phyloP scores from a whole-genome alignment of 2,329 filamentous ascomycete genomes.

The Aspergillus sp. region DNA sequence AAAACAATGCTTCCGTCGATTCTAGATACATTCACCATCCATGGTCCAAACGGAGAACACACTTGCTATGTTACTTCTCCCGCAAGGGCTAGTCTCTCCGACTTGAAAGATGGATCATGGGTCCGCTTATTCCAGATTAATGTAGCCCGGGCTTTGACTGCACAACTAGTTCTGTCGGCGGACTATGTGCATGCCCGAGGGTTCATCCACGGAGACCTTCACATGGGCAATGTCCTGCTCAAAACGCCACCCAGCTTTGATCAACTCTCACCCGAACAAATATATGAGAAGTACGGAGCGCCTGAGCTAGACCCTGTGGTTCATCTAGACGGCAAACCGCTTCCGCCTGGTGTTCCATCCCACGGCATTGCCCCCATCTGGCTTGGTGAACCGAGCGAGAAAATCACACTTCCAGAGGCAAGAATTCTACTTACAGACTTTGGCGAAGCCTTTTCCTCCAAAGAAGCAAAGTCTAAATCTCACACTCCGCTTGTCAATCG shows the following conservation, averaged over 20 bases:
- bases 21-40: conserved; percentile 24
- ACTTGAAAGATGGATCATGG: conserved; percentile 23
- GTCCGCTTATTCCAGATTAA: conserved; percentile 27
- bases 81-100: conserved; percentile 24
- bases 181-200: conserved; percentile 23
- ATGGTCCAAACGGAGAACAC: conserved; percentile 29
- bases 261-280: conserved; percentile 19
- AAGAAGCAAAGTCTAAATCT: too few relatives aligned
- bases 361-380: conserved; percentile 36
- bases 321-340: conserved; percentile 25
- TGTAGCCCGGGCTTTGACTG: conserved; percentile 27
- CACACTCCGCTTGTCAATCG: too few relatives aligned
- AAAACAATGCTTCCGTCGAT: conserved; percentile 20
- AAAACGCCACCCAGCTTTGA: conserved; percentile 19
- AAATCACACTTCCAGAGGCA: conserved; percentile 31
- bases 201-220: conserved; percentile 39
- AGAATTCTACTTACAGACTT: conserved; percentile 39
- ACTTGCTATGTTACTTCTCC: conserved; percentile 24
- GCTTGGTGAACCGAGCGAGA: conserved; percentile 37
- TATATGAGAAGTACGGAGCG: conserved; percentile 26
- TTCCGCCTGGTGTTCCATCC: conserved; percentile 32
- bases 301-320: conserved; percentile 23
- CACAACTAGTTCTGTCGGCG: conserved; percentile 35
- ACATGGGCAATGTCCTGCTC: conserved; percentile 41
- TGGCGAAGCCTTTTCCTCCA: conserved; percentile 36